Base-by-base conservation (phyloP, 352 stramenopile species). In the Albugo laibachii region DNA sequence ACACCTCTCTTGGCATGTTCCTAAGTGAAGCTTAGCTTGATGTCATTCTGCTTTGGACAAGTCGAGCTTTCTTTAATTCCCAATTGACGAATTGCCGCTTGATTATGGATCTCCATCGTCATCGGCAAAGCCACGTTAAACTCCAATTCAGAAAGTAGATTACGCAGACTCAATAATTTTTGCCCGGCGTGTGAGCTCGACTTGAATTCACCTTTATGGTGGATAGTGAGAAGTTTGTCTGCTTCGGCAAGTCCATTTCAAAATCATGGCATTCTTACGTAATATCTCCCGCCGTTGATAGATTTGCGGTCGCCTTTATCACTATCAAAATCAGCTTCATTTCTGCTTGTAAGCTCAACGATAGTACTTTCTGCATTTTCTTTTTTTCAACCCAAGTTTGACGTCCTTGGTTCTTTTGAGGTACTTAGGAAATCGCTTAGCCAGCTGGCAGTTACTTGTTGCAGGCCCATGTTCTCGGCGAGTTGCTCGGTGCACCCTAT, bases 121-220 rank as follows among this genome's bases (percentile, higher is more conserved):
- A 50, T 47, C 14, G 47, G 52, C 31, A 16, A 5, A 15, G 14
- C 36, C 15, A 50, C 24, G 0, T 12, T 8, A 10, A 56, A 1
- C 0, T 42, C 47, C 20, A 58, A 13, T n/a, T 62, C 47, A 24
- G 2, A 13, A 18, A 48, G 46, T 34, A 56, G 38, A 40, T 58
- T 48, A 3, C 20, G 31, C 11, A 61, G 2, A n/a, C 52, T 39
- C 5, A 58, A 14, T 15, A 48, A 35, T n/a, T n/a, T 58, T 42
- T 31, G 10, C 2, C 36, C 45, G 1, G 31, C 52, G 16, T 49
- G 34, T 3, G 43, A 39, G 2, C 41, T 48, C 1, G 52, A 35
- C 2, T 54, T 47, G 18, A 56, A 59, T 18, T 62, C 52, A 0
- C 43, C 37, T 62, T 55, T 31, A 56, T 61, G 0, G 57, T 64